Evolutionary conservation across 345 rosid genomes (phyloP).

Genomic region (Gynandropsis gynandra): DNA sequence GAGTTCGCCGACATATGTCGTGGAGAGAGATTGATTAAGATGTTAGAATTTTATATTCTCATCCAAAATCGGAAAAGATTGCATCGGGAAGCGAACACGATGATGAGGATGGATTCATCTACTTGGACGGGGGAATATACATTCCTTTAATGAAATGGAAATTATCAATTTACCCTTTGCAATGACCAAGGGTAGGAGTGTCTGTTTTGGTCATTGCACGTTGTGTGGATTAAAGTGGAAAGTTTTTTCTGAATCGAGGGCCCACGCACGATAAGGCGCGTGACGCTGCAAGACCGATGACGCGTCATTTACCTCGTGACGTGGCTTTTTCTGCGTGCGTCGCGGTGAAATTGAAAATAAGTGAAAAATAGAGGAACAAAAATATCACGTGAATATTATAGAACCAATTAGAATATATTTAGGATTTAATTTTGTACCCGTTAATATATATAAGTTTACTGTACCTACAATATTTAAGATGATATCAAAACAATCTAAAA

Average conservation of each 20-base stretch:
- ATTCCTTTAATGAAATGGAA: neutral
- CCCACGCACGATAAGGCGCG: too few species aligned
- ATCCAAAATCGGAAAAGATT: slow-evolving; percentile 10
- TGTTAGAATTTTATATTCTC: neutral
- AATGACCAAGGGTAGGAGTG: neutral
- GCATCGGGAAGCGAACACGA: slow-evolving; percentile 24
- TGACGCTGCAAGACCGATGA: neutral
- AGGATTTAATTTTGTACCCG: too few species aligned
- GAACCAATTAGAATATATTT: too few species aligned
- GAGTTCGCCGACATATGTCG: slow-evolving; percentile 48
- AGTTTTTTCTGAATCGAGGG: too few species aligned
- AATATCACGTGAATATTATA: too few species aligned
- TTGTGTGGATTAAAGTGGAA: neutral
- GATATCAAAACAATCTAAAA: too few species aligned
- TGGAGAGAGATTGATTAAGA: slow-evolving; percentile 11
- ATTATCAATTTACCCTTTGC: slow-evolving; percentile 8
- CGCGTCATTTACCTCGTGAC: neutral
- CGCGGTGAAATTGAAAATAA: neutral
- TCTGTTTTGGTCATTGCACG: slow-evolving; percentile 1
- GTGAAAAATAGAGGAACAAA: too few species aligned
- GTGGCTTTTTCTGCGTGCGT: neutral
- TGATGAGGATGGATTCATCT: slow-evolving; percentile 15
- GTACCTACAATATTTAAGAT: too few species aligned
- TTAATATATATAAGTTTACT: too few species aligned
- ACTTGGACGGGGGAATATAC: neutral